Conservation (phyloP, 1,284 basidiomycete genomes). For the Puccinia triticina region DNA sequence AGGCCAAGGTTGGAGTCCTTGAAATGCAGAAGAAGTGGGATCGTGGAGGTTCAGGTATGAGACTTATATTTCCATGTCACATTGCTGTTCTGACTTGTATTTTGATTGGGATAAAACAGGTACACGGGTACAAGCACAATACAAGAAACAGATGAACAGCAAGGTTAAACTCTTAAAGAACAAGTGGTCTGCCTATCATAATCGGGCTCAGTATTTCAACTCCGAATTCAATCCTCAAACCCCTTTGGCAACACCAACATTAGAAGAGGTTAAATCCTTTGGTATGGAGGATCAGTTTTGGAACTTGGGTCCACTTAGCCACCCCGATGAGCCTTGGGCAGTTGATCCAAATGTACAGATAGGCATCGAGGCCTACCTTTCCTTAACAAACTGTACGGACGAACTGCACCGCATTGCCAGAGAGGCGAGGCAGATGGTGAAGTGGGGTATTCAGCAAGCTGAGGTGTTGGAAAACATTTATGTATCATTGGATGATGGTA, state of each 20-base stretch:
- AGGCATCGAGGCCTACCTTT: not conserved
- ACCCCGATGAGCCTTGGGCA: conserved; percentile 17
- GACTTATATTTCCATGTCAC: not conserved
- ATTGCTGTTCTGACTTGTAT: too few relatives aligned
- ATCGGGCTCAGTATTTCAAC: not conserved
- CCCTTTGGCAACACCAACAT: not conserved
- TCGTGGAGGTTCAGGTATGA: not conserved
- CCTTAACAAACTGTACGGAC: not conserved
- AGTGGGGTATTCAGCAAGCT: not conserved
- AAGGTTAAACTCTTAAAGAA: conserved; percentile 8
- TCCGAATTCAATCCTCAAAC: not conserved
- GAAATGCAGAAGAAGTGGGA: conserved; percentile 31
- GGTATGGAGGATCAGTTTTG: not conserved
- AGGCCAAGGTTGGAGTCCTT: conserved; percentile 3
- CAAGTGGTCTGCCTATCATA: not conserved
- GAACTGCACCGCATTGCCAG: not conserved
- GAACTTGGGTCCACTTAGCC: not conserved
- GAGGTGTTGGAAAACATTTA: not conserved
- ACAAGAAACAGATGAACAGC: conserved; percentile 16
- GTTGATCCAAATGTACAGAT: not conserved
- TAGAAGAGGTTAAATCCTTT: not conserved
- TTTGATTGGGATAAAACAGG: conserved; percentile 5
- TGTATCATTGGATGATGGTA: not conserved
- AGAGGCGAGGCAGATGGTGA: not conserved
- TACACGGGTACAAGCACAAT: conserved; percentile 1